Conservation (phyloP, 2,329 filamentous ascomycete species). For the Cordyceps militaris region DNA sequence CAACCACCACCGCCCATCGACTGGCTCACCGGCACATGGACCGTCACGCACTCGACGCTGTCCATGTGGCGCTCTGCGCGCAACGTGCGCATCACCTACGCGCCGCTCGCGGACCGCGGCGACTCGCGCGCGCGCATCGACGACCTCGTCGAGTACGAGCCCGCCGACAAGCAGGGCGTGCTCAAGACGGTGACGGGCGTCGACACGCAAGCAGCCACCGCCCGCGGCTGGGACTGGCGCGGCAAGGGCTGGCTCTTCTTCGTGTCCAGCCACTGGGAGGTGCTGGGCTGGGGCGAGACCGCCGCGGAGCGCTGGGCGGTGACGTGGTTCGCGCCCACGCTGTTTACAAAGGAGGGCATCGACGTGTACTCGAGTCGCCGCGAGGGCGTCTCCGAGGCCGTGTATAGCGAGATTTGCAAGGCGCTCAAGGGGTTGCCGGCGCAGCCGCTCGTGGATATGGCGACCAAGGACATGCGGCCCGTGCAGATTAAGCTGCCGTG, state of each 20-base stretch:
- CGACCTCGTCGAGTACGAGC: conserved; percentile 67
- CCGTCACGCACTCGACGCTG: conserved; percentile 68
- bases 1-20: conserved; percentile 29
- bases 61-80: conserved; percentile 73
- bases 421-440: conserved; percentile 43
- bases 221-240: conserved; percentile 63
- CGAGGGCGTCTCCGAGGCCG: conserved; percentile 52
- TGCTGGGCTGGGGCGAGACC: conserved; percentile 65
- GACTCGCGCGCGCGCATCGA: conserved; percentile 48
- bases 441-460: conserved; percentile 45
- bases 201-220: conserved; percentile 40
- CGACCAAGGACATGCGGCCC: conserved; percentile 40
- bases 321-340: conserved; percentile 75
- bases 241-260: conserved; percentile 69
- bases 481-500: conserved; percentile 48
- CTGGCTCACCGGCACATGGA: conserved; percentile 62
- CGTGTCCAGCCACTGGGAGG: conserved; percentile 71
- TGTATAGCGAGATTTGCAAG: conserved; percentile 48
- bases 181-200: conserved; percentile 58
- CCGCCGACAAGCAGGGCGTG: conserved; percentile 37
- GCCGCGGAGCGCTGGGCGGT: conserved; percentile 61
- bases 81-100: conserved; percentile 77
- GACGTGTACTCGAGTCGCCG: conserved; percentile 66
- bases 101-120: conserved; percentile 35
- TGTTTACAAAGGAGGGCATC: conserved; percentile 76